These are phyloP conservation scores for Candida sonorensis DNA, from an alignment of 805 yeast species.

Conservation along the genomic window DNA sequence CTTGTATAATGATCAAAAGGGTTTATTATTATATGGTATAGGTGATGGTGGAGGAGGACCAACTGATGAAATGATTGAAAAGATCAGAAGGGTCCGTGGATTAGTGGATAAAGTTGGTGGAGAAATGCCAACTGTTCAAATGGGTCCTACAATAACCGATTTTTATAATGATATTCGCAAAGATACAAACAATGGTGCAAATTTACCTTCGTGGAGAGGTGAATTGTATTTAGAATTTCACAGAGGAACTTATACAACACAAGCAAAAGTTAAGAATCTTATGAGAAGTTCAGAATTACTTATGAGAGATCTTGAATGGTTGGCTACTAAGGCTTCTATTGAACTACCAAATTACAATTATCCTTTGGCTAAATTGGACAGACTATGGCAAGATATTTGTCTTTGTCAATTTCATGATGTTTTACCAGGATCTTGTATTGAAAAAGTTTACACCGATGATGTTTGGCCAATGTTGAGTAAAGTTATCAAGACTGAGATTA, in stretches of 20 bases:
- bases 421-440: conserved; percentile 95
- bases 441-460: conserved; percentile 83
- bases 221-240: conserved; percentile 93
- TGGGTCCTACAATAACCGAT: conserved; percentile 74
- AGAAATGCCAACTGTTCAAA: conserved; percentile 70
- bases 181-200: conserved; percentile 56
- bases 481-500: conserved; percentile 46
- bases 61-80: conserved; percentile 86
- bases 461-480: conserved; percentile 71
- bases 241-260: conserved; percentile 95
- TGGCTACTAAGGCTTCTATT: conserved; percentile 72
- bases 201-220: conserved; percentile 84
- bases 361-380: conserved; percentile 62
- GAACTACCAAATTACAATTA: conserved; percentile 48
- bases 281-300: conserved; percentile 72
- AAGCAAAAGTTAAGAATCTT: conserved; percentile 74
- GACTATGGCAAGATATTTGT: conserved; percentile 81
- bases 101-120: conserved; percentile 70
- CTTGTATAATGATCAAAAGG: conserved; percentile 70
- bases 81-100: conserved; percentile 86
- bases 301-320: conserved; percentile 78
- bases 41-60: conserved; percentile 99
- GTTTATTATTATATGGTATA: conserved; percentile 78
- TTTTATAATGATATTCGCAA: conserved; percentile 64
- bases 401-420: conserved; percentile 96